phyloP scores from a whole-genome alignment of 768 basidiomycete genomes.

The Kwoniella europaea region DNA sequence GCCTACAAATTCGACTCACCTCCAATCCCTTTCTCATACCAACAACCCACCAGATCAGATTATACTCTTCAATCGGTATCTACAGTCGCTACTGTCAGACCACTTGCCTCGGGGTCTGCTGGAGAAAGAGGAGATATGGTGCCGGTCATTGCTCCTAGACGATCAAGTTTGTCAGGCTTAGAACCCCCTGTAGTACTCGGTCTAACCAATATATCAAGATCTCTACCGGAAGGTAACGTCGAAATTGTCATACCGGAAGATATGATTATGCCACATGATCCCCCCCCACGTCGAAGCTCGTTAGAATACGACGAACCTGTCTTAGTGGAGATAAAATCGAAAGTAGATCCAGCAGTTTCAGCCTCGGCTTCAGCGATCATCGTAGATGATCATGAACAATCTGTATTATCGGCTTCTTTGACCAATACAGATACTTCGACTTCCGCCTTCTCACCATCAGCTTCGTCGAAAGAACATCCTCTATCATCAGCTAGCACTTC shows the following conservation, averaged over 20 bases:
- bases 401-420: conserved; percentile 36
- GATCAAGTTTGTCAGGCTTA: conserved; percentile 22
- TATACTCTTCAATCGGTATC: conserved; percentile 48
- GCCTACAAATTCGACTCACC: conserved; percentile 28
- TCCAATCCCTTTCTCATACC: conserved; percentile 39
- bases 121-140: not conserved
- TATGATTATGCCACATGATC: conserved; percentile 39
- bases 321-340: conserved; percentile 6
- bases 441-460: conserved; percentile 38
- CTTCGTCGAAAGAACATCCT: conserved; percentile 40
- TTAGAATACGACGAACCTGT: conserved; percentile 23
- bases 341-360: conserved; percentile 12
- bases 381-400: conserved; percentile 25
- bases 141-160: conserved; percentile 21
- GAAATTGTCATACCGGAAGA: conserved; percentile 39
- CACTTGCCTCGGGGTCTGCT: conserved; percentile 35
- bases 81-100: conserved; percentile 34
- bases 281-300: conserved; percentile 46
- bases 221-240: not conserved
- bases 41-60: conserved; percentile 31
- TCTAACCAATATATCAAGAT: conserved; percentile 22
- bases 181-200: conserved; percentile 18
- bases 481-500: conserved; percentile 57
- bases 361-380: conserved; percentile 12
- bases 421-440: conserved; percentile 41